A percentile compares a stretch with the other conserved stretches of the same genome.
Conservation (phyloP, 2,329 filamentous ascomycete genomes). For the Phyllosticta citriasiana region DNA sequence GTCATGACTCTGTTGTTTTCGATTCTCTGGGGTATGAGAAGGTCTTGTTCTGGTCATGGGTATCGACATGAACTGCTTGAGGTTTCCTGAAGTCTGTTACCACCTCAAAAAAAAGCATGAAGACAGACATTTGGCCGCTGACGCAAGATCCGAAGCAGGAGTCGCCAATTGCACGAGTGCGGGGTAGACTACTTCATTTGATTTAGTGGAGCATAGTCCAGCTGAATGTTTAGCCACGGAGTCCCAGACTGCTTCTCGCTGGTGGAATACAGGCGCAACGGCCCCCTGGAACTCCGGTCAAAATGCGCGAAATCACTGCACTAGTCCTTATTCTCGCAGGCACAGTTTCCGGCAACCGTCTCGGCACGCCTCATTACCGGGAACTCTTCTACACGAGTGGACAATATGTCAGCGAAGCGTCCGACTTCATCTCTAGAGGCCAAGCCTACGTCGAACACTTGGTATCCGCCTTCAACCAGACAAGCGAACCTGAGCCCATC, state of each 20-base stretch:
- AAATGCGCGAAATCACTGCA: not conserved
- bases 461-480: constrained; percentile 6
- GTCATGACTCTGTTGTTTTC: not conserved
- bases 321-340: not conserved
- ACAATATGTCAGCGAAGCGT: constrained; percentile 11
- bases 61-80: too few relatives aligned
- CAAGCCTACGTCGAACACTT: constrained; percentile 25
- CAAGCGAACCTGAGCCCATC: constrained; percentile 14
- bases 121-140: too few relatives aligned
- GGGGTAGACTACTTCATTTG: too few relatives aligned
- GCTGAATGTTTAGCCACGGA: not conserved
- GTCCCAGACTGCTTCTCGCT: too few relatives aligned
- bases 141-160: too few relatives aligned
- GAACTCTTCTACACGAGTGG: constrained; percentile 20
- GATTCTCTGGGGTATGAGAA: too few relatives aligned
- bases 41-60: too few relatives aligned
- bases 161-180: too few relatives aligned
- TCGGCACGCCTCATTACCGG: constrained; percentile 10
- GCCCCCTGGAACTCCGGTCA: not conserved
- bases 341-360: not conserved
- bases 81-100: too few relatives aligned
- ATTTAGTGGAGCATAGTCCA: not conserved
- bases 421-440: constrained; percentile 1
- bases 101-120: too few relatives aligned
- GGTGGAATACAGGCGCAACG: too few relatives aligned